Evolutionary conservation across 1,284 basidiomycete genomes (phyloP).

Genomic region (Trametes sp.): DNA sequence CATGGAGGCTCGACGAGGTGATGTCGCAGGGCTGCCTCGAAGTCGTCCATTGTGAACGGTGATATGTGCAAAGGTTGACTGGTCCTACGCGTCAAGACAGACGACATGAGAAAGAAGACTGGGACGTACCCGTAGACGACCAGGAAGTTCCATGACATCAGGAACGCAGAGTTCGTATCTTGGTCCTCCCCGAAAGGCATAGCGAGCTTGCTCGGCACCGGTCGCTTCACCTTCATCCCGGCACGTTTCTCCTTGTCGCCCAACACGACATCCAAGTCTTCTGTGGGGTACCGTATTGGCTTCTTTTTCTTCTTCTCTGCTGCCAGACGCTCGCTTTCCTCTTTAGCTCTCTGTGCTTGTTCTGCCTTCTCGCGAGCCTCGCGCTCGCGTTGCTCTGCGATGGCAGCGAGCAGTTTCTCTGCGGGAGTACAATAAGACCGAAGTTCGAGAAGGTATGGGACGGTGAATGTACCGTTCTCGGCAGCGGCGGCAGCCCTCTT

Average conservation of each 20-base stretch:
- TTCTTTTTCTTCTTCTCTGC: conserved; percentile 89
- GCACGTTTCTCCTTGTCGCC: conserved; percentile 81
- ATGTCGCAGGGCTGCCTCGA: conserved; percentile 88
- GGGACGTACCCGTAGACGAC: conserved; percentile 85
- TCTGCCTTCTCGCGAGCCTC: conserved; percentile 74
- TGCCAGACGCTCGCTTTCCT: conserved; percentile 72
- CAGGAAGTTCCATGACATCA: conserved; percentile 93
- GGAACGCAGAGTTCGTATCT: conserved; percentile 82
- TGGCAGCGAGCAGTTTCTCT: conserved; percentile 48
- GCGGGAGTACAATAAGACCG: conserved; percentile 5
- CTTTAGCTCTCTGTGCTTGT: conserved; percentile 69
- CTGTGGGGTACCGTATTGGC: conserved; percentile 85
- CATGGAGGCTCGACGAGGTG: conserved; percentile 74
- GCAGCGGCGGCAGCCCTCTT: conserved; percentile 67
- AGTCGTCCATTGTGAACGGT: conserved; percentile 94
- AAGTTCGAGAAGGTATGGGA: conserved; percentile 15
- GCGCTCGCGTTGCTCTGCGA: conserved; percentile 67
- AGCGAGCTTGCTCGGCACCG: conserved; percentile 64
- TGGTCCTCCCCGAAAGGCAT: conserved; percentile 81
- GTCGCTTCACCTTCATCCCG: conserved; percentile 73
- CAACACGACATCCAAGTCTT: conserved; percentile 83
- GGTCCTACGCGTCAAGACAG: conserved; percentile 18
- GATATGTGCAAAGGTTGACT: conserved; percentile 91
- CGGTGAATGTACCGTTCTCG: conserved; percentile 65
- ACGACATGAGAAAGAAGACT: conserved; percentile 2